These are phyloP conservation scores for Globisporangium splendens DNA, from an alignment of 352 stramenopile species.

Conservation along the genomic window DNA sequence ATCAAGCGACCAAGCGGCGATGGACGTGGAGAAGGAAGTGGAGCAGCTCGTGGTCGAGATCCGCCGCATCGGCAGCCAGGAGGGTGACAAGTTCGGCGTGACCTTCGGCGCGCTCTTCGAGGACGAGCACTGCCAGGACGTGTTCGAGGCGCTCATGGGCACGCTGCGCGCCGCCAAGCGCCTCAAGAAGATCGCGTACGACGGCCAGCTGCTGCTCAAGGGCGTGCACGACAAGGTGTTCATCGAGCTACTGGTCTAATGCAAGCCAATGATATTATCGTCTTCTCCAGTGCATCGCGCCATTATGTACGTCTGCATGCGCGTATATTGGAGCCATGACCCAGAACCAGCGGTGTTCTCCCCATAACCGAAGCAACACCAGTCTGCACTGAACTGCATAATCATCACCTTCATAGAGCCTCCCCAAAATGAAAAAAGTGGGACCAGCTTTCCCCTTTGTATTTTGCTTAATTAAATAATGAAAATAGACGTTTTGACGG, in stretches of 20 bases:
- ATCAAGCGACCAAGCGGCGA: slow-evolving; percentile 2
- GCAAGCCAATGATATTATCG: not conserved
- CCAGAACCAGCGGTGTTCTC: too few relatives aligned
- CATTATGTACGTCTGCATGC: too few relatives aligned
- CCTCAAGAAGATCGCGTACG: slow-evolving; percentile 72
- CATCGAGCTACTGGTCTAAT: slow-evolving; percentile 55
- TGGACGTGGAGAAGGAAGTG: slow-evolving; percentile 74
- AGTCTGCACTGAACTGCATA: not conserved
- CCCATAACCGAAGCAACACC: not conserved
- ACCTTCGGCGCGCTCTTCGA: slow-evolving; percentile 81
- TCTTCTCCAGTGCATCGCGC: too few relatives aligned
- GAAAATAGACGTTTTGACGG: not conserved
- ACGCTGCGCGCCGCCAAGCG: slow-evolving; percentile 79
- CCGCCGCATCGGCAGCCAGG: slow-evolving; percentile 47
- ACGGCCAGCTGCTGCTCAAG: slow-evolving; percentile 82
- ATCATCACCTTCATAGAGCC: too few relatives aligned
- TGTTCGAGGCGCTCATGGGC: slow-evolving; percentile 80
- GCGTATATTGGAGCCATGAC: too few relatives aligned
- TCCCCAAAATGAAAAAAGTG: too few relatives aligned
- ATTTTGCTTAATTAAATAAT: slow-evolving; percentile 11
- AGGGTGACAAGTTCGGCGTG: slow-evolving; percentile 50
- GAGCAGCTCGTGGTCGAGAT: slow-evolving; percentile 72
- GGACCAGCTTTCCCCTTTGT: too few relatives aligned
- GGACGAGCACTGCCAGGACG: slow-evolving; percentile 74
- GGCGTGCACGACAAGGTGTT: slow-evolving; percentile 75